These are phyloP conservation scores for Wickerhamiella qilinensis DNA, from an alignment of 805 yeast species.

Conservation along the genomic window DNA sequence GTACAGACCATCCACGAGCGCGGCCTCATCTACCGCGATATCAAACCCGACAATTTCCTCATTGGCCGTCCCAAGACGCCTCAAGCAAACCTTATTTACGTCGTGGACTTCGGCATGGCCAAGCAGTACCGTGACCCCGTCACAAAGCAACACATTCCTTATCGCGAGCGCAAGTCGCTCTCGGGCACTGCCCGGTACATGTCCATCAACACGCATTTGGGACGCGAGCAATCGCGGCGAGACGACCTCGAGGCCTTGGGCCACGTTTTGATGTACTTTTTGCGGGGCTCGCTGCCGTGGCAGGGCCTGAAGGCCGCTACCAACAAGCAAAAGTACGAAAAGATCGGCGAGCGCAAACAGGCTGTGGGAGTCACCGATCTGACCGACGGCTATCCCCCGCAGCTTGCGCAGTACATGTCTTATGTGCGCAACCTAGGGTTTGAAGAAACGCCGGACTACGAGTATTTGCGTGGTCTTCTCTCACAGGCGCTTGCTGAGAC, in stretches of 20 bases:
- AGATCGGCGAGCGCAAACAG: conserved; percentile 91
- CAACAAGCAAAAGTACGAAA: conserved; percentile 92
- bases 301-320: conserved; percentile 97
- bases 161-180: conserved; percentile 85
- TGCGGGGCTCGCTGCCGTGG: conserved; percentile 87
- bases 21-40: conserved; percentile 87
- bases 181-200: conserved; percentile 97
- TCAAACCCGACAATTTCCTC: conserved; percentile 92
- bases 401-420: conserved; percentile 81
- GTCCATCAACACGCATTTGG: conserved; percentile 94
- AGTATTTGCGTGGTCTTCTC: conserved; percentile 63
- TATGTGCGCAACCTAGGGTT: conserved; percentile 78
- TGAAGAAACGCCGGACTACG: conserved; percentile 91
- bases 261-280: conserved; percentile 88
- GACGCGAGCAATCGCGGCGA: conserved; percentile 90
- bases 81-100: conserved; percentile 70
- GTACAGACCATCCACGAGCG: conserved; percentile 79
- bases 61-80: conserved; percentile 79
- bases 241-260: conserved; percentile 95
- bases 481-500: conserved; percentile 60
- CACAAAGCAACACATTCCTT: conserved; percentile 89
- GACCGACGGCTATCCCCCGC: conserved; percentile 79
- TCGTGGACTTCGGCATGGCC: conserved; percentile 98
- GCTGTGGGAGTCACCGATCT: conserved; percentile 73
- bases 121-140: conserved; percentile 94